Evolutionary conservation across 768 basidiomycete genomes (phyloP).

Genomic region (Kwoniella pini): DNA sequence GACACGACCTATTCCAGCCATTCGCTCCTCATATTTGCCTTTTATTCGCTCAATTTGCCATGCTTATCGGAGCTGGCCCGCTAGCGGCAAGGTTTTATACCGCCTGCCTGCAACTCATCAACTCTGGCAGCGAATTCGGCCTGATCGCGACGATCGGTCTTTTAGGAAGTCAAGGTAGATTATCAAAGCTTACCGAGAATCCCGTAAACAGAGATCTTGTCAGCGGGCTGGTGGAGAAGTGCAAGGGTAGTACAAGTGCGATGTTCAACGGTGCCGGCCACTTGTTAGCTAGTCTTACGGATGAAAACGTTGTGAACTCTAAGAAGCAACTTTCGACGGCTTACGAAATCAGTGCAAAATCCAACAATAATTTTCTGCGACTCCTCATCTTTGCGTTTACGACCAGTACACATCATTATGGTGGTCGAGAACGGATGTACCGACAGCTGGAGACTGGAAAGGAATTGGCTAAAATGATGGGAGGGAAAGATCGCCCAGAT

Average conservation of each 20-base stretch:
- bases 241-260: constrained; percentile 27
- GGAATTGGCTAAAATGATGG: constrained; percentile 32
- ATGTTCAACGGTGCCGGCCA: constrained; percentile 27
- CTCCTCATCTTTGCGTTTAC: constrained; percentile 44
- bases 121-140: constrained; percentile 31
- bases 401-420: constrained; percentile 38
- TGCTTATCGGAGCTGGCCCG: constrained; percentile 25
- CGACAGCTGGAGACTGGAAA: constrained; percentile 41
- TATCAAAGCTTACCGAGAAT: constrained; percentile 5
- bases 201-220: constrained; percentile 13
- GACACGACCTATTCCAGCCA: constrained; percentile 18
- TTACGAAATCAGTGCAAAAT: constrained; percentile 31
- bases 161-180: constrained; percentile 15
- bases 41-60: constrained; percentile 34
- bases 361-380: constrained; percentile 37
- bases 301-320: constrained; percentile 26
- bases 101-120: constrained; percentile 21
- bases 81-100: constrained; percentile 29
- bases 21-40: constrained; percentile 41
- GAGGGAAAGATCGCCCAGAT: constrained; percentile 40
- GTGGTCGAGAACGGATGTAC: constrained; percentile 26
- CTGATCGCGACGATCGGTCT: constrained; percentile 32
- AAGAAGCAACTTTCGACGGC: constrained; percentile 41
- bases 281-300: constrained; percentile 35
- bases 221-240: constrained; percentile 19